Conservation (phyloP, 345 rosid species). For the Limnanthes douglasii region DNA sequence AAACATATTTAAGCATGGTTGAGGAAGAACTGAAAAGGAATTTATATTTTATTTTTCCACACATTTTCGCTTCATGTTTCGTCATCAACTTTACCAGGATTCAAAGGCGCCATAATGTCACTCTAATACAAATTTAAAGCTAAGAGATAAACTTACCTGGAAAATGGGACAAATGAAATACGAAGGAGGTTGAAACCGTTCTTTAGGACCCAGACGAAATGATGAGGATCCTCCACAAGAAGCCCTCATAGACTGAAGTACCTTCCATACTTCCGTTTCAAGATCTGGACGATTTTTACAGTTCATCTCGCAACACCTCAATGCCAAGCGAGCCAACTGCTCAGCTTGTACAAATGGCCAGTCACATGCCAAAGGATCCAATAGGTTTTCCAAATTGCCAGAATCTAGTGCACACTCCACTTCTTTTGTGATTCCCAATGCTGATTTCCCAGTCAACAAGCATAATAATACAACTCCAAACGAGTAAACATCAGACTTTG, state of each 20-base stretch:
- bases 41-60: too few relatives aligned
- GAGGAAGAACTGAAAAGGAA: too few relatives aligned
- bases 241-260: conserved; percentile 81
- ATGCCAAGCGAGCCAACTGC: conserved; percentile 62
- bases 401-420: conserved; percentile 47
- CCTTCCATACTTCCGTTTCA: conserved; percentile 66
- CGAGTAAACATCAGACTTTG: conserved; percentile 77
- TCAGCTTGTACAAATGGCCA: conserved; percentile 91
- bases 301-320: conserved; percentile 70
- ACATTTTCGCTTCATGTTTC: too few relatives aligned
- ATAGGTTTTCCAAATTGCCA: conserved; percentile 33
- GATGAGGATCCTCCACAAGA: conserved; percentile 54
- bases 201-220: conserved; percentile 31
- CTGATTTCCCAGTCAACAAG: conserved; percentile 58
- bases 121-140: too few relatives aligned
- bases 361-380: conserved; percentile 92
- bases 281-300: conserved; percentile 67
- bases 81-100: too few relatives aligned
- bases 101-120: too few relatives aligned
- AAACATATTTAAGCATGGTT: too few relatives aligned
- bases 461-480: conserved; percentile 68
- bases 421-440: conserved; percentile 52
- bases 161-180: conserved; percentile 81
- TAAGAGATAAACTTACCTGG: too few relatives aligned
- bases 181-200: conserved; percentile 42